Evolutionary conservation across 129 eudicot species (phyloP), one percentile per base, ranked within the genome.

Genomic region (Centella asiatica): DNA sequence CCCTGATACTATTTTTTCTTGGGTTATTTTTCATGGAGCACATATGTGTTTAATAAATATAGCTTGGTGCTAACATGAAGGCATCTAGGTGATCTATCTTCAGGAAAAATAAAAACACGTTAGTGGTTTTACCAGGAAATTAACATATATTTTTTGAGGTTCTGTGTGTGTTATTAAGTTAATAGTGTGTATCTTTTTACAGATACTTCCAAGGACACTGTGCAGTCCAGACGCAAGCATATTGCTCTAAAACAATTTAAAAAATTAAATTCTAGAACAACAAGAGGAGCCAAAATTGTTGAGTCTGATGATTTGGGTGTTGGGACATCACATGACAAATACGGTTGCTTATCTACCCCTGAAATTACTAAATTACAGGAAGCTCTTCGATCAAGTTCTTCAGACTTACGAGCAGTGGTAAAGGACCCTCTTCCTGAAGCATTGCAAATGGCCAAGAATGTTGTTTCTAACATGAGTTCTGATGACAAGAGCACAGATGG

Each of bases 371-470:
- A 56, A 76, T 69, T 74, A 58, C 79, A 66, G 66, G 74, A 80
- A 59, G 85, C 78, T 49, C 98, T 87, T 34, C 57, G 74, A 52
- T 47, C 72, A 32, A 92, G 96, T 81, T 51, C 74, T 51, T 49
- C 34, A 52, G 88, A 87, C 55, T 75, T 87, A 36, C 78, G 44
- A 49, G 88, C 80, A 52, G 77, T 69, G 64, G 95, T 87, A 53
- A 78, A 71, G 39, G 96, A 84, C 69, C 96, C 98, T 26, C 88
- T 92, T 73, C 81, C 81, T 7, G 95, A 81, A 57, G 98, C 96
- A 44, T 57, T 81, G 70, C 73, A 32, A 48, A 26, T 58, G 33
- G 94, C 97, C 3, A 72, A 86, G 33, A 68, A 80, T 48, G 53
- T 81, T 25, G 48, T 47, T 26, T 48, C 72, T 53, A 53, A 26